Evolutionary conservation across 495 filamentous ascomycete species (phyloP), one percentile per base, ranked within the genome.

Genomic region (Hyaloscypha hepaticicola): DNA sequence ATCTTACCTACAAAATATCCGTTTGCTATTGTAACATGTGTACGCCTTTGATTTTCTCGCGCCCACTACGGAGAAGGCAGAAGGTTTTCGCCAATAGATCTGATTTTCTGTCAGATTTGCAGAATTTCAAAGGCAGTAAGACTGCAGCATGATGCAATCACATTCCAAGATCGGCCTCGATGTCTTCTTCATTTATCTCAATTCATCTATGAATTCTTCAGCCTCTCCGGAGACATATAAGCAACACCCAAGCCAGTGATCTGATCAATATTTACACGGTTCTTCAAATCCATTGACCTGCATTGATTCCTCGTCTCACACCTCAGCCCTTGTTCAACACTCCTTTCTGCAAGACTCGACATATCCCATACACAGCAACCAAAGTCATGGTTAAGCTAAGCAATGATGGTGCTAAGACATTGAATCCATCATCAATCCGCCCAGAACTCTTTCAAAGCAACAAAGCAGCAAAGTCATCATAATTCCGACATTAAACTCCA

Each of bases 361-460:
- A 61, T 61, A 61, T 61, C 24, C 51, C 62, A 65, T 65, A 65
- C 62, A 65, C 28, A 58, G 62, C 62, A 51, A 51, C 53, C 62
- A 58, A 64, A 65, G 59, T 50, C 45, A 21, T 64, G 61, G 61
- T 57, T 58, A 64, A 64, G 61, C 61, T 61, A 60, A 61, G n/a
- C 38, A 45, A 45, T 45, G 21, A 34, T 50, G 29, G 31, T 56
- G 34, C 28, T 56, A 45, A 63, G 56, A 56, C 61, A 63, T 33
- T 16, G 21, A 16, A n/a, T 48, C 60, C 21, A 26, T 25, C 24
- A 34, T 27, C 16, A 28, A 34, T 49, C 52, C 48, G 26, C 50
- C 31, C 29, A 33, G 12, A 45, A 55, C 52, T 63, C 41, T 41
- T 53, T 12, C 28, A 25, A 45, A 31, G 31, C 29, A 38, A 14